phyloP scores from a whole-genome alignment of 1,284 basidiomycete species.

The Cryptococcus deneoformans region DNA sequence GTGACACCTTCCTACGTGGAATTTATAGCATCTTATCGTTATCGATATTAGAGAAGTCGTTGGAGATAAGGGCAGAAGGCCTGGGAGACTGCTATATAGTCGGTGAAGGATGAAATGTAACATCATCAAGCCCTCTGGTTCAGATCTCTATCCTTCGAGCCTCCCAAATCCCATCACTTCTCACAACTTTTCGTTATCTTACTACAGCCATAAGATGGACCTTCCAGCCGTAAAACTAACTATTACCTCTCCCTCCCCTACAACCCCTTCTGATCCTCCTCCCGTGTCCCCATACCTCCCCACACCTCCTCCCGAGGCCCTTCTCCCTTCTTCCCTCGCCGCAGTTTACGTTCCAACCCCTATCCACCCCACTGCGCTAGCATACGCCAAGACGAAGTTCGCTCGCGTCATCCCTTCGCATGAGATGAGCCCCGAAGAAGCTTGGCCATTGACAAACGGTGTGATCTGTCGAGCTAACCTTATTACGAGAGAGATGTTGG shows the following conservation, averaged over 20 bases:
- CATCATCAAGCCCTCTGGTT: too few species aligned
- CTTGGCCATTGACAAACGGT: conserved; percentile 15
- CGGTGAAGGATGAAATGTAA: too few species aligned
- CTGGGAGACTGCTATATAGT: too few species aligned
- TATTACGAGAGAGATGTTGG: conserved; percentile 8
- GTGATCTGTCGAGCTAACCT: conserved; percentile 30
- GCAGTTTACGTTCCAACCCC: conserved; percentile 27
- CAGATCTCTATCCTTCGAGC: too few species aligned
- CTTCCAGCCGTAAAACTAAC: neutral
- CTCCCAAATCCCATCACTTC: too few species aligned
- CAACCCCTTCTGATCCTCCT: neutral
- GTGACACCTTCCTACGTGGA: too few species aligned
- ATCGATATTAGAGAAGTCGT: too few species aligned
- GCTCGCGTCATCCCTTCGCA: conserved; percentile 10
- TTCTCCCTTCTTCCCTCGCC: conserved; percentile 18
- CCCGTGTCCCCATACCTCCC: conserved; percentile 6
- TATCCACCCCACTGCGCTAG: conserved; percentile 23
- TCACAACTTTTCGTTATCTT: too few species aligned
- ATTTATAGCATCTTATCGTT: too few species aligned
- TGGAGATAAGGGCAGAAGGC: too few species aligned
- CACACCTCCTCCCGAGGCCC: conserved; percentile 15
- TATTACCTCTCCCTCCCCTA: neutral
- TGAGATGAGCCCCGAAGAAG: neutral
- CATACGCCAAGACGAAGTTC: conserved; percentile 29
- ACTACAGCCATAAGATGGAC: neutral